Base-by-base conservation (phyloP, 2,329 filamentous ascomycete species). In the Nemania bipapillata region DNA sequence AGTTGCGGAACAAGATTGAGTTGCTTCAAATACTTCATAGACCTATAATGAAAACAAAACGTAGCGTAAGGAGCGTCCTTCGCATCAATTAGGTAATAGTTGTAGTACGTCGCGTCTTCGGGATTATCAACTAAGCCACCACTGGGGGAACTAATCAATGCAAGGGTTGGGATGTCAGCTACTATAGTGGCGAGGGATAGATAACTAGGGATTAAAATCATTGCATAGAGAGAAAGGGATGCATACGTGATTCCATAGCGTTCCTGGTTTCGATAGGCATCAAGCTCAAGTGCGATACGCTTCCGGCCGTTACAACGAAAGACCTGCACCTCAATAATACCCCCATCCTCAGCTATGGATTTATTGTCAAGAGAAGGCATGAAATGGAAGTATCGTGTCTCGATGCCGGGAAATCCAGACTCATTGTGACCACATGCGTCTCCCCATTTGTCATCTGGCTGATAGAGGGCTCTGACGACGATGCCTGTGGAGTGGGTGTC, bases 11-110 rank as follows among this genome's bases (percentile, higher is more conserved):
- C 81, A 4, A 89, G 76, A 61, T 84, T 85, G 9, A 88, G 79
- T 35, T 81, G 77, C 7, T 79, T 74, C 11, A 89, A 81, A 62
- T 82, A 83, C 9, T 81, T 79, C 83, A 82, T 84, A 6, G 84
- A 86, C 32, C 86, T 83, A 70, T 89, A 89, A 67, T 89, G 85
- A 68, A 89, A 87, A 28, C 81, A 81, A 68, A 89, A 89, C 0
- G 81, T 83, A 4, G 83, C 83, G 69, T 83, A 88, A 0, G 87
- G 87, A 1, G 76, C 79, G 50, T 87, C 83, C 62, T 81, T 85
- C 0, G 85, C 76, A 64, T 89, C 87, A 24, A 82, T 74, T 3
- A 89, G 78, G 50, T 81, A 76, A 78, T 84, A 89, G 70, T 86
- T 81, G 71, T 85, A 88, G 75, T 82, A 88, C 11, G 77, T 81